Evolutionary conservation across 2,329 filamentous ascomycete genomes (phyloP).

Genomic region (Colletotrichum neosansevieriae): DNA sequence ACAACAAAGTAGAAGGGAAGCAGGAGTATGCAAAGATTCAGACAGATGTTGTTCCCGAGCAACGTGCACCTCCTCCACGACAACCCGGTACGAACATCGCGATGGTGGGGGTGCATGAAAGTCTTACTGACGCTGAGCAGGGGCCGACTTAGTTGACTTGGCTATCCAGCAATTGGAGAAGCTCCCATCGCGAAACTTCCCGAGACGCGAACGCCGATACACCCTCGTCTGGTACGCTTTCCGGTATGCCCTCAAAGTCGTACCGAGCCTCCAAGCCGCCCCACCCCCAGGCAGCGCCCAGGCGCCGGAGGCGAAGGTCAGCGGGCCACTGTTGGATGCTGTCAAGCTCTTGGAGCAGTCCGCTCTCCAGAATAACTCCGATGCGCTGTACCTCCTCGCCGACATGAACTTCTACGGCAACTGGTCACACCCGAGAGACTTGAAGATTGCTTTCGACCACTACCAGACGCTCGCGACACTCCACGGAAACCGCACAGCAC

Average conservation of each 20-base stretch:
- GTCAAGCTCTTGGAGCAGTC: conserved; percentile 66
- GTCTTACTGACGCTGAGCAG: conserved; percentile 47
- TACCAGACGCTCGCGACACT: conserved; percentile 82
- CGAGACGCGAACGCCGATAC: conserved; percentile 57
- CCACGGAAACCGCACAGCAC: conserved; percentile 89
- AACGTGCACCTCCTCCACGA: conserved; percentile 44
- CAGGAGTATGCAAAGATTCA: conserved; percentile 50
- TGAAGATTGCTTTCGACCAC: conserved; percentile 81
- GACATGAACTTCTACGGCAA: conserved; percentile 99
- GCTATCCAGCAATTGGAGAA: conserved; percentile 64
- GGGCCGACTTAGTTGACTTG: conserved; percentile 65
- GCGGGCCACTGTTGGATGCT: conserved; percentile 61
- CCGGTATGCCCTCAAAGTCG: conserved; percentile 59
- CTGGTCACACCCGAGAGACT: conserved; percentile 86
- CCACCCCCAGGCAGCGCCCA: conserved; percentile 55
- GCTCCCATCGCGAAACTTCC: conserved; percentile 59
- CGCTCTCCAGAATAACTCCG: conserved; percentile 72
- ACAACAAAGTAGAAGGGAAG: conserved; percentile 45
- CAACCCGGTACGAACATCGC: conserved; percentile 53
- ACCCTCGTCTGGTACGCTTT: conserved; percentile 58
- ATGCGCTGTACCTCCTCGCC: conserved; percentile 89
- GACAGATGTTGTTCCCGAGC: conserved; percentile 47
- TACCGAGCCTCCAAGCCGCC: conserved; percentile 63
- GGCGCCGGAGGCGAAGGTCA: conserved; percentile 49
- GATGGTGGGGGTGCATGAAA: conserved; percentile 18